Conservation (phyloP, 257 asterid genomes). For the Primulina eburnea region DNA sequence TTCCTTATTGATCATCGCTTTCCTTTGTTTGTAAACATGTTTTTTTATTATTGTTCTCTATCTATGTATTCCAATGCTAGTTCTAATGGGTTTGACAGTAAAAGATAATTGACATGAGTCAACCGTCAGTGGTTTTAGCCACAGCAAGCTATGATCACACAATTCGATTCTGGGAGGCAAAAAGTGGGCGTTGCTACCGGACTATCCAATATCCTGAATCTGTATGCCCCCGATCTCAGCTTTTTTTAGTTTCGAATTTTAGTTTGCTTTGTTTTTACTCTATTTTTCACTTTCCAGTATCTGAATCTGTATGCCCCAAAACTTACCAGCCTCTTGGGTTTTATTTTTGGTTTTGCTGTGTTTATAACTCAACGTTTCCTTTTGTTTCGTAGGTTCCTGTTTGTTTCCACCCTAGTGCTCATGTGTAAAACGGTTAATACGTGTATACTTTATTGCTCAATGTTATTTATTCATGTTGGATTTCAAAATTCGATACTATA, state of each 20-base stretch:
- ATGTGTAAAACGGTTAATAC: conserved; percentile 6
- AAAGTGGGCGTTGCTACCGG: conserved; percentile 84
- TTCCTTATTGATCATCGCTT: neutral
- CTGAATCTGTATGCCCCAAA: conserved; percentile 66
- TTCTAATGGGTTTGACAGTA: conserved; percentile 10
- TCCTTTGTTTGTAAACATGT: neutral
- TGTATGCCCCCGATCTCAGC: conserved; percentile 32
- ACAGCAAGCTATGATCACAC: conserved; percentile 99
- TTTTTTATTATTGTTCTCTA: neutral
- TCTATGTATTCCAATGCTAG: neutral
- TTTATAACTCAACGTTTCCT: neutral
- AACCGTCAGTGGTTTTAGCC: conserved; percentile 91
- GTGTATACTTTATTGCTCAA: neutral
- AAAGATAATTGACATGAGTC: conserved; percentile 52
- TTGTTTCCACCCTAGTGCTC: neutral
- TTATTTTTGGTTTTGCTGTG: neutral
- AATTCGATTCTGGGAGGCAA: conserved; percentile 95
- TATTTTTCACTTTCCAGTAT: neutral
- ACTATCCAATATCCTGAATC: conserved; percentile 97
- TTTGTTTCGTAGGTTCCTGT: neutral
- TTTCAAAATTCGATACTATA: neutral
- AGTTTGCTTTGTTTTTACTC: neutral
- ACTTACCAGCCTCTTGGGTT: neutral
- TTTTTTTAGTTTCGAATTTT: neutral
- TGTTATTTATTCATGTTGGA: neutral